Base-by-base conservation (phyloP, 805 yeast species). In the Candida silvatica region DNA sequence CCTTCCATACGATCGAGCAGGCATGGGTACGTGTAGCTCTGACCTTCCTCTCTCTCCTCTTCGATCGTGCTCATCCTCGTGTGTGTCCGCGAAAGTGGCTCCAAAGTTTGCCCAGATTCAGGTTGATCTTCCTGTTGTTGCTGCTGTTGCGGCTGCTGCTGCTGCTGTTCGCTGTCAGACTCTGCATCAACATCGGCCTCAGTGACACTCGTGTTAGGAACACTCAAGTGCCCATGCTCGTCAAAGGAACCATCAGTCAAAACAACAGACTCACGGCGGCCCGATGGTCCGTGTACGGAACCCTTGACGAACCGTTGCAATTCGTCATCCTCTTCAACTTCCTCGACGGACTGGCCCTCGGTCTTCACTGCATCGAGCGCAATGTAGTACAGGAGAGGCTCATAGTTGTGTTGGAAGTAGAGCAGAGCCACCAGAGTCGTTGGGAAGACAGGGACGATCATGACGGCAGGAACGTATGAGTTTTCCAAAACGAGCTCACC, bases 401-500 rank as follows among this genome's bases (percentile, higher is more conserved):
- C 55, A 44, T 74, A 74, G 43, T 67, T 68, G 41, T 66, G 62
- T 40, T 75, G 75, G 52, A 73, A 75, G 29, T 68, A 66, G 60
- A 69, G 64, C 27, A 61, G 47, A 5, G 70, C 65, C 26, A 68
- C 45, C 11, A 67, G 45, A 0, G 77, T 71, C 2, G 64, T 54
- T 4, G 69, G 56, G 8, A 72, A 53, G 31, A 74, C 56, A 2
- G 81, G 81, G 4, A 68, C 48, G 18, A 73, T 59, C 17, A 71
- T 52, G 4, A 59, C 59, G 5, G 78, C 67, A 20, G 72, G 53
- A 12, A 71, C 42, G 32, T 69, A 66, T 0, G 80, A 74, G 23
- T 74, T 73, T 43, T 74, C 79, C 36, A 75, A 60, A 2, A 80
- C 80, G 29, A 75, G 53, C 0, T 80, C 71, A 9, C 82, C 81